A percentile compares a stretch with the other conserved stretches of the same genome.
These are phyloP conservation scores for Lachnellula occidentalis DNA, from an alignment of 2,329 filamentous ascomycete genomes.

Conservation along the genomic window DNA sequence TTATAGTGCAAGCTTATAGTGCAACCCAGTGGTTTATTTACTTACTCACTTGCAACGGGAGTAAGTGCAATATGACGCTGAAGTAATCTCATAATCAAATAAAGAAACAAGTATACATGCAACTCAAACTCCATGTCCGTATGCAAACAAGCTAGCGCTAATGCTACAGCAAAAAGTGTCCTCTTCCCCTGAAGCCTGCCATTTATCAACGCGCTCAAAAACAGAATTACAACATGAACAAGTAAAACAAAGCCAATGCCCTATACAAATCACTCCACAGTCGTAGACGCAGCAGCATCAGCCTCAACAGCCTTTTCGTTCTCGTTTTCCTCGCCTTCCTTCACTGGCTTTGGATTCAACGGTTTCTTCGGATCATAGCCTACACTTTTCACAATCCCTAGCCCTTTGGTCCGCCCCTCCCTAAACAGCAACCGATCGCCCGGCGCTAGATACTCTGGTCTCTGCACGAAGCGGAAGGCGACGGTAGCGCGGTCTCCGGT, in stretches of 20 bases:
- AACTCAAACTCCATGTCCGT: neutral
- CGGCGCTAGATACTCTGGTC: conserved; percentile 84
- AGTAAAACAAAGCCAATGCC: neutral
- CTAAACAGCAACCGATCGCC: conserved; percentile 89
- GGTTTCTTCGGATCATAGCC: conserved; percentile 70
- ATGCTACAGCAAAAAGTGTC: neutral
- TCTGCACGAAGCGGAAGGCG: conserved; percentile 89
- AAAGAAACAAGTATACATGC: neutral
- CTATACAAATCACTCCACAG: neutral
- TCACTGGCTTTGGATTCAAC: conserved; percentile 35
- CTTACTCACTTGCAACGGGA: too few relatives aligned
- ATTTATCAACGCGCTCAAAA: neutral
- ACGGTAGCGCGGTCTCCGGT: conserved; percentile 93
- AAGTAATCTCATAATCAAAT: too few relatives aligned
- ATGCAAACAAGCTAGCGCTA: neutral
- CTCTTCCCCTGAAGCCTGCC: neutral
- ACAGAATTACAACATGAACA: neutral
- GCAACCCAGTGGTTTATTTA: too few relatives aligned
- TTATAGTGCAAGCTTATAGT: too few relatives aligned
- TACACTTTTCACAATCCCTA: conserved; percentile 88
- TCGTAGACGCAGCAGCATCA: neutral
- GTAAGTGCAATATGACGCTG: too few relatives aligned
- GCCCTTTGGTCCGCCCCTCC: conserved; percentile 88
- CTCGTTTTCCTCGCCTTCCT: conserved; percentile 11
- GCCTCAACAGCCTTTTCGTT: conserved; percentile 5